These are phyloP conservation scores for Boletus rubropictus DNA, from an alignment of 768 basidiomycete species.

Conservation along the genomic window DNA sequence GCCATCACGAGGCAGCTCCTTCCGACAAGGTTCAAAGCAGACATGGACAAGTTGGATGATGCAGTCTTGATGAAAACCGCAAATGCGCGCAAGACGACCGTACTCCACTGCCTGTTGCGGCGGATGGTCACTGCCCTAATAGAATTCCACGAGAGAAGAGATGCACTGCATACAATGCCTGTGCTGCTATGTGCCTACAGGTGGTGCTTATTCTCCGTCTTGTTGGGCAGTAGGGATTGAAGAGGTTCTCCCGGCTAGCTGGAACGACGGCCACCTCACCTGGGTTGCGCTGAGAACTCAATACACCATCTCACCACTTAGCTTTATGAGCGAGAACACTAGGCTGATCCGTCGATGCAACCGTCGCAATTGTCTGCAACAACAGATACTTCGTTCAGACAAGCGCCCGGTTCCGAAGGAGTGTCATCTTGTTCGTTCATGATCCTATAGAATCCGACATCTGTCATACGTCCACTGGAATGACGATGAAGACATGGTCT, in stretches of 20 bases:
- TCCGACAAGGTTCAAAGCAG: not conserved
- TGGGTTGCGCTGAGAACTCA: too few species aligned
- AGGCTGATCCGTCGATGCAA: too few species aligned
- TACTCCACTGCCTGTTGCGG: not conserved
- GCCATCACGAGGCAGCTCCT: not conserved
- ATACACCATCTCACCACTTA: too few species aligned
- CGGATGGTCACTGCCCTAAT: not conserved
- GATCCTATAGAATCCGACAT: not conserved
- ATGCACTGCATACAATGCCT: conserved; percentile 14
- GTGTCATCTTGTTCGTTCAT: too few species aligned
- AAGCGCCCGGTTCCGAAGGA: too few species aligned
- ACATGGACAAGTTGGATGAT: not conserved
- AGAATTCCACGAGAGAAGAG: not conserved
- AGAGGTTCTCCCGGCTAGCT: not conserved
- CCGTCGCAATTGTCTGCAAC: too few species aligned
- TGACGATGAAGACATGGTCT: conserved; percentile 13
- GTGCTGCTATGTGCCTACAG: too few species aligned
- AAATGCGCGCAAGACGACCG: not conserved
- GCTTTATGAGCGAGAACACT: too few species aligned
- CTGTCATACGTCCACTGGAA: not conserved
- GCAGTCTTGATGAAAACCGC: not conserved
- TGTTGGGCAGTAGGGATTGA: conserved; percentile 38
- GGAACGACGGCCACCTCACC: not conserved
- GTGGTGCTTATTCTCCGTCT: conserved; percentile 31
- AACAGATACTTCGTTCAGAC: too few species aligned